Base-by-base conservation (phyloP, 2,329 filamentous ascomycete genomes). In the Lachnellula suecica region DNA sequence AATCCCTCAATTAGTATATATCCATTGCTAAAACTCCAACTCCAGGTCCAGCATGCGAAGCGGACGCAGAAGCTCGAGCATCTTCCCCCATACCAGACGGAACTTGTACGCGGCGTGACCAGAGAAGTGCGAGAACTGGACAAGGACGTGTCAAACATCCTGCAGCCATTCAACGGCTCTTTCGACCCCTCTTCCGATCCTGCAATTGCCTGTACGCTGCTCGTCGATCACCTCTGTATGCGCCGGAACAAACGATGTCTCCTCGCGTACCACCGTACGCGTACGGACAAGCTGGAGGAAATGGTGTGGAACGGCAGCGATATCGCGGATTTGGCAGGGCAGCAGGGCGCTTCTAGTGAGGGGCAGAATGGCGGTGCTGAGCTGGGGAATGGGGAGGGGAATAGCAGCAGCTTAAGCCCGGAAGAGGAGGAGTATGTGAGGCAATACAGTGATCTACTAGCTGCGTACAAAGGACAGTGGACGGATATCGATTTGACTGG, bases 381-480 rank as follows among this genome's bases (percentile, higher is more conserved):
- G 34, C 54, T 68, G n/a, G 68, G 71, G 3, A 72, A 72, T 52
- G 74, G 72, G 9, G 78, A 82, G 49, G 75, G 72, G 24, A 74
- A 73, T 20, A 84, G 84, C 53, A 93, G 87, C 74, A 93, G 89
- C 64, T 74, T 97, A 53, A 96, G 91, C 64, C 92, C 94, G 0
- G 93, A 97, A 68, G 94, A 99, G 70, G 92, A 97, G 70, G 94
- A 97, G 63, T 99, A 97, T 66, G 89, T 96, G 52, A 81, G 93
- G 54, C 87, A 92, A 66, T 99, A 97, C 67, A 87, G 88, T 59
- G 92, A 99, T 65, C 77, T 99, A 60, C 75, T 99, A 50, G 91
- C 93, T n/a, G 90, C 91, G 2, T 97, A 95, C 72, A 99, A 99
- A 70, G 94, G 94, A 1, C 91, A 96, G 66, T 99, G 93, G 93